These are phyloP conservation scores for Ceratocystis smalleyi DNA, from an alignment of 2,329 filamentous ascomycete species.

Conservation along the genomic window DNA sequence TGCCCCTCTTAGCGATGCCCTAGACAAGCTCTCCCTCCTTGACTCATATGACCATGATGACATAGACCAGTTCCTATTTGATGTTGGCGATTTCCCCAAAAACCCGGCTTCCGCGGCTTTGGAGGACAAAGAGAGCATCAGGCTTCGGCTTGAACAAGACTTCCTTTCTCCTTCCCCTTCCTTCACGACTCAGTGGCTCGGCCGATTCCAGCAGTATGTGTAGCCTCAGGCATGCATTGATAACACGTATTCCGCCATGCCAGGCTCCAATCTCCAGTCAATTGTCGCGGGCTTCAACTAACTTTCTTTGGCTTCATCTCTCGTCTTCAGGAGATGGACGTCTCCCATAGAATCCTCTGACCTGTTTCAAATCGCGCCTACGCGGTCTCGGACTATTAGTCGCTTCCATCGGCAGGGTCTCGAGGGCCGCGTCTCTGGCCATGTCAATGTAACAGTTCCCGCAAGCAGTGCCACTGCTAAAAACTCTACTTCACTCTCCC, in stretches of 20 bases:
- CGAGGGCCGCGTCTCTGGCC: constrained; percentile 82
- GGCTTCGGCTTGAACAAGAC: constrained; percentile 54
- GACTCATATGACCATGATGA: constrained; percentile 7
- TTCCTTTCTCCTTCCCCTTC: constrained; percentile 65
- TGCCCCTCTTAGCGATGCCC: neutral
- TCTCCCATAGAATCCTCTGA: constrained; percentile 63
- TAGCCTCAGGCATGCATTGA: neutral
- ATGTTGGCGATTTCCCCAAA: neutral
- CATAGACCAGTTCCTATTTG: constrained; percentile 13
- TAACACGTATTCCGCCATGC: too few relatives aligned
- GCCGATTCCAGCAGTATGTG: constrained; percentile 61
- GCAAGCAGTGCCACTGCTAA: constrained; percentile 82
- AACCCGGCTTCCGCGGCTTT: neutral
- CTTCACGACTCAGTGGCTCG: constrained; percentile 77
- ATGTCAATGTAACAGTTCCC: constrained; percentile 84
- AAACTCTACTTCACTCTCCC: constrained; percentile 76
- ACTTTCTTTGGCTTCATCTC: neutral
- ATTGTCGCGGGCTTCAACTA: neutral
- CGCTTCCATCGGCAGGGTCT: constrained; percentile 82
- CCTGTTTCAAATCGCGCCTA: constrained; percentile 73
- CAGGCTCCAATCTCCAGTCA: too few relatives aligned
- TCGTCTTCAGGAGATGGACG: constrained; percentile 48
- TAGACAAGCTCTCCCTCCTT: constrained; percentile 6
- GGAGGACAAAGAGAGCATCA: constrained; percentile 40
- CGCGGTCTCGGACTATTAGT: constrained; percentile 87